These are phyloP conservation scores for Taiozyma onychis DNA, from an alignment of 1,139 yeast species.

Conservation along the genomic window DNA sequence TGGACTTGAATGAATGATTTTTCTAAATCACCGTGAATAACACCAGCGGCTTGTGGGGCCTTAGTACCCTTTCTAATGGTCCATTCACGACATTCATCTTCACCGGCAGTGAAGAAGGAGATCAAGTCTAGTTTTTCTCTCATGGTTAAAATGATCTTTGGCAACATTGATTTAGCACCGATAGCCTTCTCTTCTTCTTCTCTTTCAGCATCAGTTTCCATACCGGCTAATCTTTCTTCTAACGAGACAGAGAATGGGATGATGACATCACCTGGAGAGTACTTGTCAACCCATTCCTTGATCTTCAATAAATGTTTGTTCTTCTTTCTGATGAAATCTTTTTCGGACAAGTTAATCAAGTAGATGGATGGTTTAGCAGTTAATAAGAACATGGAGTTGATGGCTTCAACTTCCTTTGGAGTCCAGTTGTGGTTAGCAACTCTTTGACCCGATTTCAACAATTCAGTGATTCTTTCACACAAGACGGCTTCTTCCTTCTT, in stretches of 20 bases:
- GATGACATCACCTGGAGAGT: constrained; percentile 92
- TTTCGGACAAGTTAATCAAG: constrained; percentile 90
- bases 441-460: constrained; percentile 82
- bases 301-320: constrained; percentile 87
- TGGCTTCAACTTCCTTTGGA: constrained; percentile 81
- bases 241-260: constrained; percentile 91
- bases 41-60: constrained; percentile 89
- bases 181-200: constrained; percentile 82
- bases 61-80: constrained; percentile 79
- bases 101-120: constrained; percentile 82
- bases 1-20: constrained; percentile 74
- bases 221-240: constrained; percentile 87
- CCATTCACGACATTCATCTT: constrained; percentile 87
- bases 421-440: constrained; percentile 90
- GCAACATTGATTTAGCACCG: constrained; percentile 82
- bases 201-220: constrained; percentile 90
- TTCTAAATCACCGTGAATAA: constrained; percentile 75
- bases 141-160: constrained; percentile 81
- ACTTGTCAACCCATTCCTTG: constrained; percentile 94
- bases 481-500: constrained; percentile 87
- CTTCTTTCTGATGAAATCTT: constrained; percentile 94
- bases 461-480: constrained; percentile 67
- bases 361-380: constrained; percentile 97
- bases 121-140: constrained; percentile 79
- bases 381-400: constrained; percentile 80